Evolutionary conservation across 2,329 filamentous ascomycete genomes (phyloP).

Genomic region (Lojkania enalia): DNA sequence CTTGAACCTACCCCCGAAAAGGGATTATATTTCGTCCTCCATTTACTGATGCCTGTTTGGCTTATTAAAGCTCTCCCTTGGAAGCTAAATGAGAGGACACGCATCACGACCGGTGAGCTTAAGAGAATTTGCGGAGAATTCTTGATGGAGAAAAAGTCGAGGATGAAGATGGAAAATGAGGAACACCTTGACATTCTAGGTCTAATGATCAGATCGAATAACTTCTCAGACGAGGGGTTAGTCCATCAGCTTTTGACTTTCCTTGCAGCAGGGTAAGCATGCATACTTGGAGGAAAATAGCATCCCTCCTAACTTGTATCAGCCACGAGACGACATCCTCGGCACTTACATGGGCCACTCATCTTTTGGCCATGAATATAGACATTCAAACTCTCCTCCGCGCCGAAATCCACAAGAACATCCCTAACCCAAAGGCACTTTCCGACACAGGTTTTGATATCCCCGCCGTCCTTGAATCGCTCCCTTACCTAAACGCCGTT

Average conservation of each 20-base stretch:
- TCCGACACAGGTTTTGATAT: constrained; percentile 27
- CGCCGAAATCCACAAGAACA: constrained; percentile 64
- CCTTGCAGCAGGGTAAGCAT: constrained; percentile 56
- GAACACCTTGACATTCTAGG: constrained; percentile 50
- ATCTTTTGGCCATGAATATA: constrained; percentile 68
- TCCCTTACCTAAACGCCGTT: constrained; percentile 52
- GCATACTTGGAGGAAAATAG: neutral
- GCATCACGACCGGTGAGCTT: constrained; percentile 41
- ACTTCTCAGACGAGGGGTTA: constrained; percentile 57
- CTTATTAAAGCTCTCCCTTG: constrained; percentile 51
- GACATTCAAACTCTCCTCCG: constrained; percentile 69
- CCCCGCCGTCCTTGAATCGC: constrained; percentile 46
- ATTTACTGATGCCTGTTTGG: constrained; percentile 42
- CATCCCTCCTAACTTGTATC: constrained; percentile 6
- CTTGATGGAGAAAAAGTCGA: constrained; percentile 52
- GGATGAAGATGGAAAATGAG: constrained; percentile 40
- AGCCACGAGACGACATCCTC: constrained; percentile 77
- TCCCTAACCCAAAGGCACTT: constrained; percentile 52
- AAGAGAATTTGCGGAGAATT: constrained; percentile 51
- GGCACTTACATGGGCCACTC: constrained; percentile 74
- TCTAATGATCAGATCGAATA: constrained; percentile 55
- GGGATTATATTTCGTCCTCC: constrained; percentile 48
- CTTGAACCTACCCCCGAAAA: constrained; percentile 54
- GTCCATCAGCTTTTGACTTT: constrained; percentile 61
- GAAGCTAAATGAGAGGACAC: constrained; percentile 51